Evolutionary conservation across 129 eudicot genomes (phyloP).

Genomic region (Flaveria sonorensis): DNA sequence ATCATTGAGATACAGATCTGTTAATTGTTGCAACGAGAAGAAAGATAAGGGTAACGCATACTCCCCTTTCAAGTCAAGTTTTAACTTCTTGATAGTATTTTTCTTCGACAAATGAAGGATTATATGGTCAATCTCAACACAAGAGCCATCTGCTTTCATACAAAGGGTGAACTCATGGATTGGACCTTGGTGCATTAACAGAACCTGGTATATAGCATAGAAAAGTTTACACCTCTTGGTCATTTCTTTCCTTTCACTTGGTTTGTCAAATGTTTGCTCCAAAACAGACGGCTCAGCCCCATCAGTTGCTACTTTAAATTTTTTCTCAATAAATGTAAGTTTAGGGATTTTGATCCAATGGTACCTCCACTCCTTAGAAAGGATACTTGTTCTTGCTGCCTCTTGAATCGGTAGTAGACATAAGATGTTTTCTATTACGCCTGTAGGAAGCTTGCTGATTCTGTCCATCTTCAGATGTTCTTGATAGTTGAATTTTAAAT

Average conservation of each 20-base stretch:
- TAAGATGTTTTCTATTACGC: constrained; percentile 16
- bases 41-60: constrained; percentile 7
- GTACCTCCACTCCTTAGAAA: constrained; percentile 26
- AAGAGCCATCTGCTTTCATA: background rate
- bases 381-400: constrained; percentile 24
- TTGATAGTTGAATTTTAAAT: background rate
- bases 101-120: constrained; percentile 9
- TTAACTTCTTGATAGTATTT: constrained; percentile 14
- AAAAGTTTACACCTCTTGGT: background rate
- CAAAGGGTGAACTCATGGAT: constrained; percentile 13
- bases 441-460: constrained; percentile 12
- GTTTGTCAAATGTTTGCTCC: background rate
- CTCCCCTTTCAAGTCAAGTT: background rate
- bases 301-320: background rate
- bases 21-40: constrained; percentile 14
- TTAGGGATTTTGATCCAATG: constrained; percentile 23
- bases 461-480: constrained; percentile 16
- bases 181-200: constrained; percentile 18
- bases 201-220: constrained; percentile 17
- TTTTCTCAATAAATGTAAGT: constrained; percentile 19
- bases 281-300: background rate
- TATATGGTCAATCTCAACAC: constrained; percentile 25
- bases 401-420: constrained; percentile 23
- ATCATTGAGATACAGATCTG: background rate
- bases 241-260: background rate